Base-by-base conservation (phyloP, 306 rosid genomes). In the Chamaecrista fasciculata region DNA sequence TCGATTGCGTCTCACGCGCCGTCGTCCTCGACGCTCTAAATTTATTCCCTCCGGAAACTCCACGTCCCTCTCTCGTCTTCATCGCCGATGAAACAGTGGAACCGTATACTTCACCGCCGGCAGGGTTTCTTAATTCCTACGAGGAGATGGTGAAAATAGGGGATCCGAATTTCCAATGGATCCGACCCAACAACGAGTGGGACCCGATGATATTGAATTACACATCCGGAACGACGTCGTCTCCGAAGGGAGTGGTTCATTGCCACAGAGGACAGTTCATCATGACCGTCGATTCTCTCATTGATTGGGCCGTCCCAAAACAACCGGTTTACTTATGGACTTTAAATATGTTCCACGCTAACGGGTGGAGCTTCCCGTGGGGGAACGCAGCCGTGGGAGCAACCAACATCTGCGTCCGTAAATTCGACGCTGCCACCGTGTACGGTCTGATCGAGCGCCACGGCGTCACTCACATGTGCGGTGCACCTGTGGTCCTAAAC, bases 201-300 rank as follows among this genome's bases (percentile, higher is more conserved):
- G 91, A 83, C 33, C 91, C 96, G 0, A 83, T 87, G 59, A 0
- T 73, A 0, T 42, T 89, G 1, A 89, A 87, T 23, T 89, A 89
- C 69, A 89, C 96, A 0, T 89, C 93, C 0, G 93, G 93, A 0
- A 89, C 93, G 69, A 89, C 96, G 67, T 85, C 93, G 19, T 77
- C 93, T 40, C 93, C 93, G 0, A 89, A 89, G 56, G 96, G 96
- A 0, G 93, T 85, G 0, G 88, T 89, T 24, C 92, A 86, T 69
- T 79, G 81, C 15, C 93, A 85, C 21, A 50, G 93, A 18, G 89
- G 91, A 19, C 0, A 48, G 0, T 85, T 86, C 58, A 3, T 64
- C 8, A 2, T 85, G 0, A 40, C 90, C 2, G 1, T 87, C 0
- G 83, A 82, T 28, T 11, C 83, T 0, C 43, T 87, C 0, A 10